Base-by-base conservation (phyloP, 2,329 filamentous ascomycete genomes). In the Curvularia sp. region DNA sequence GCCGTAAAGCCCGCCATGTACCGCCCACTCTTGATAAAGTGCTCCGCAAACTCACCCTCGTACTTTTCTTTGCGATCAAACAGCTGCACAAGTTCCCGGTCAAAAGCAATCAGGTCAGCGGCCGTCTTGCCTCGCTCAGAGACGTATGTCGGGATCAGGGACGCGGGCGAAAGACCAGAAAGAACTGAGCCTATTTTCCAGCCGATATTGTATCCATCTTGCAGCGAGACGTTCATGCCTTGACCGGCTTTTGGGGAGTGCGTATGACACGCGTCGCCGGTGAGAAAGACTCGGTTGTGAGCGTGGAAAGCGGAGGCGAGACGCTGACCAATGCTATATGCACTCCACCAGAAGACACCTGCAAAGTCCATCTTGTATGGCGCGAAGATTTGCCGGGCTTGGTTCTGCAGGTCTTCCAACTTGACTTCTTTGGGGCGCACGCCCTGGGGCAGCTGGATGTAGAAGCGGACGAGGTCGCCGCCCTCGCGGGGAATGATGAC, bases 211-310 rank as follows among this genome's bases (percentile, higher is more conserved):
- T 81, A 85, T 0, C 80, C 80, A 61, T 89, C 87, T 65, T 89
- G 86, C 58, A 89, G 73, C 13, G 81, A 80, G 31, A 85, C 82
- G 50, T 86, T 86, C 84, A 86, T 86, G 1, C 84, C 89, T 76
- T 90, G 89, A 0, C 88, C 89, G 1, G 88, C 88, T 75, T 90
- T 90, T 4, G 89, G 89, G 2, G 86, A 89, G 70, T 91, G 89
- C 0, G 88, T 91, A 65, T 85, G 71, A 80, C 87, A 88, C 33
- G 88, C 88, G 69, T 91, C 89, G 15, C 88, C 88, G 12, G 87
- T 86, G 39, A 91, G 79, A 73, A 91, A 91, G n/a, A 89, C 84
- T 15, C 86, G 83, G 59, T 86, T 79, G 47, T 84, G 81, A 67
- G 89, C 86, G 64, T 86, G 84, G 77, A 92, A 93, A 47, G 85